Base-by-base conservation (phyloP, 345 rosid species). In the Theobroma cacao region DNA sequence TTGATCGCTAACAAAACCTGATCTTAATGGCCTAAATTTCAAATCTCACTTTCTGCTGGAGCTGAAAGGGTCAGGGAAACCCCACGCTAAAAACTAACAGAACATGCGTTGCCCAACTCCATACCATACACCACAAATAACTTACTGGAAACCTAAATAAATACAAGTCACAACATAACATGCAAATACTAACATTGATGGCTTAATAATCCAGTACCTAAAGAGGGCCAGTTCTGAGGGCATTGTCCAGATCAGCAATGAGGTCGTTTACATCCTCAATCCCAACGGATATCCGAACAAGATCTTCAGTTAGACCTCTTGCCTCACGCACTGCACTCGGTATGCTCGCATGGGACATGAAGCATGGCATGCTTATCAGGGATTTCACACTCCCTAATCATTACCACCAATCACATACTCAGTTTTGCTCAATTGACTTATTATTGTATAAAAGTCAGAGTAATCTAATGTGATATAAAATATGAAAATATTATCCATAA, bases 301-400 rank as follows among this genome's bases (percentile, higher is more conserved):
- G 98, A 87, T 96, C 99, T 80, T 92, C 94, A 0, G 91, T 92
- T 73, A 96, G 86, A 76, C 98, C 99, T 82, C 99, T 86, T n/a
- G 98, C 95, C 75, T 91, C 92, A 0, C 97, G 92, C 2, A 94
- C 97, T 17, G 80, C 83, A 10, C 90, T 87, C 0, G 99, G 98
- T 83, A 94, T 94, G 80, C 94, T 91, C 58, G 98, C 98, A 82
- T 96, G 98, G 24, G 98, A 96, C 99, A 96, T 96, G 83, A 94
- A 96, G 87, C 99, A 92, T 3, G 98, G 98, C 98, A 96, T 81
- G 91, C 98, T 94, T 82, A 96, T 92, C 55, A 96, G 97, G 61
- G 97, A 96, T 84, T 96, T 96, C 58, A 96, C 98, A 75, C 98
- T 92, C 74, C 99, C 98, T 96, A 61, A 14, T 64, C 56, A 76